Conservation (phyloP, 148 eudicot genomes). For the Rhododendron ovatum region DNA sequence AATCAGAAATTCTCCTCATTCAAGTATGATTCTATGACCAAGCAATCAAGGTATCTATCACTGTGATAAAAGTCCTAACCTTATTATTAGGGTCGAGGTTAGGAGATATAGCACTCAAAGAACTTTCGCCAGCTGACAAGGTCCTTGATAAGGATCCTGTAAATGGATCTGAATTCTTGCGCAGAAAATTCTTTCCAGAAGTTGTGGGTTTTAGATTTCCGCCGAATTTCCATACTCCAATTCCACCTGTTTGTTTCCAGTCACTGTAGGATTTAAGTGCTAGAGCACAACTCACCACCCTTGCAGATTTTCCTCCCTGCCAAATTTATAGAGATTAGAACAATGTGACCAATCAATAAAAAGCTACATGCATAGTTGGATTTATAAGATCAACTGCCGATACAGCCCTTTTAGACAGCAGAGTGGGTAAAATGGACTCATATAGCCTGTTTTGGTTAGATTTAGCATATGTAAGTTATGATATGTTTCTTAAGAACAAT, state of each 20-base stretch:
- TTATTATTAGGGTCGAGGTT: constrained; percentile 44
- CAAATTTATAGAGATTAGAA: background rate
- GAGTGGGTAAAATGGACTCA: background rate
- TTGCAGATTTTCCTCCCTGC: constrained; percentile 90
- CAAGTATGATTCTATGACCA: background rate
- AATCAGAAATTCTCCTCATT: background rate
- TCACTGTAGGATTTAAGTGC: constrained; percentile 88
- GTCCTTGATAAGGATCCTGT: constrained; percentile 66
- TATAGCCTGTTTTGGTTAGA: background rate
- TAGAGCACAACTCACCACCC: constrained; percentile 79
- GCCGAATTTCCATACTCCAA: constrained; percentile 89
- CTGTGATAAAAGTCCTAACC: constrained; percentile 33
- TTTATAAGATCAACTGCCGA: background rate
- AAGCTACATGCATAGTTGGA: background rate
- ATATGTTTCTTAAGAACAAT: background rate
- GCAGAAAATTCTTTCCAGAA: constrained; percentile 63
- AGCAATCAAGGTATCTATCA: background rate
- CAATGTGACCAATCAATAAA: background rate
- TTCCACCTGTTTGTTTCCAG: constrained; percentile 81
- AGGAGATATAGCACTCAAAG: constrained; percentile 37
- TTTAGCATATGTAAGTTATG: background rate
- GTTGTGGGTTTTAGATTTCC: constrained; percentile 65
- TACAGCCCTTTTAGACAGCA: background rate
- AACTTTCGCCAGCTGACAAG: constrained; percentile 50
- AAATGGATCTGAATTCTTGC: constrained; percentile 87